phyloP scores from a whole-genome alignment of 805 yeast genomes.

The Ascoidea asiatica region DNA sequence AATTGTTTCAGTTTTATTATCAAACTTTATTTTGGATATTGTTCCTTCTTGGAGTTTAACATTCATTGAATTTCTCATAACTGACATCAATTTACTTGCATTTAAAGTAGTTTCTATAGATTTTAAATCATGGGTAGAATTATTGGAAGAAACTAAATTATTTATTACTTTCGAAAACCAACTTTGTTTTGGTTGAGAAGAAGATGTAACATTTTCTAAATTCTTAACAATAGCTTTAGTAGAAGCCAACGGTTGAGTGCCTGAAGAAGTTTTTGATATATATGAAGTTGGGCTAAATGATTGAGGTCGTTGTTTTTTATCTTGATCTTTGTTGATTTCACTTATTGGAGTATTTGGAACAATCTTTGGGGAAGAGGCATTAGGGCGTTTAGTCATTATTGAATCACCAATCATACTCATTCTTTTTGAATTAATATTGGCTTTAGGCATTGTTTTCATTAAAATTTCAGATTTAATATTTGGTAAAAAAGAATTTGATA shows the following conservation, averaged over 20 bases:
- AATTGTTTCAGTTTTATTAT: constrained; percentile 28
- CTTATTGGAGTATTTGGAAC: not conserved
- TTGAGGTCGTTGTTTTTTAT: not conserved
- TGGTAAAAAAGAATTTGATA: not conserved
- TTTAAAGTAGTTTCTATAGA: constrained; percentile 8
- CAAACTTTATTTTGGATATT: constrained; percentile 25
- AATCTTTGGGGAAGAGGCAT: not conserved
- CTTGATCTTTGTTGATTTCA: not conserved
- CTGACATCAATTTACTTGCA: constrained; percentile 12
- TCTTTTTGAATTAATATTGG: constrained; percentile 2
- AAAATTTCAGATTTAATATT: not conserved
- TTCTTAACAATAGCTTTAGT: no score
- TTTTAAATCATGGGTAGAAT: constrained; percentile 11
- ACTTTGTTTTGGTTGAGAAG: constrained; percentile 13
- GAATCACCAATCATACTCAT: constrained; percentile 1
- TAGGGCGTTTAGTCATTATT: constrained; percentile 2
- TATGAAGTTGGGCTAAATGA: not conserved
- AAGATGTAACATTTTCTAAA: not conserved
- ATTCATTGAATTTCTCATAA: constrained; percentile 25
- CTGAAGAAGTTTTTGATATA: not conserved
- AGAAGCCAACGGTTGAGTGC: no score
- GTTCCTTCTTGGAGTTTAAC: constrained; percentile 38
- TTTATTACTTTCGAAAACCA: constrained; percentile 26
- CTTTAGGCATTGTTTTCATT: not conserved
- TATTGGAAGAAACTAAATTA: constrained; percentile 11